Evolutionary conservation across 805 yeast species (phyloP).

Genomic region (Ogataea sp.): DNA sequence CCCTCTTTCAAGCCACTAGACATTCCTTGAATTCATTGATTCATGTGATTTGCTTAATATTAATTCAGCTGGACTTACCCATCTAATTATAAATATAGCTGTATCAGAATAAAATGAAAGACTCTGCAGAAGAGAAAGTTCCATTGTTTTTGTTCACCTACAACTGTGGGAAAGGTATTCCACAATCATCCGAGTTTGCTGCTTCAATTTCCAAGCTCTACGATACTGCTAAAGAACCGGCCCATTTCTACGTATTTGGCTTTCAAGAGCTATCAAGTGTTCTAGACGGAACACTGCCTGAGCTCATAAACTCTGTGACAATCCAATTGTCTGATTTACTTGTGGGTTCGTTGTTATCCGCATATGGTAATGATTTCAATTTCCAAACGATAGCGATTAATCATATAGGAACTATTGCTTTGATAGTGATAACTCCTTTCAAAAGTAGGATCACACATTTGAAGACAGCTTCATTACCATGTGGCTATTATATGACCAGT

Average conservation of each 20-base stretch:
- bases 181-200: constrained; percentile 26
- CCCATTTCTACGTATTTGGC: constrained; percentile 50
- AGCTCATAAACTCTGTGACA: constrained; percentile 29
- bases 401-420: constrained; percentile 52
- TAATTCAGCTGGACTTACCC: too few relatives aligned
- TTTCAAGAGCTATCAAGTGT: constrained; percentile 57
- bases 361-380: constrained; percentile 23
- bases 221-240: constrained; percentile 22
- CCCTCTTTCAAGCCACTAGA: too few relatives aligned
- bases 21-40: too few relatives aligned
- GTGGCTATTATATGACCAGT: constrained; percentile 55
- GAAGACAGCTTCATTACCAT: constrained; percentile 28
- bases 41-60: too few relatives aligned
- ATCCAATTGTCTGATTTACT: constrained; percentile 28
- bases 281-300: constrained; percentile 42
- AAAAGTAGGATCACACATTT: constrained; percentile 19
- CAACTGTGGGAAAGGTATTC: constrained; percentile 45
- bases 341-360: constrained; percentile 24
- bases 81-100: too few relatives aligned
- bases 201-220: constrained; percentile 20
- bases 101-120: too few relatives aligned
- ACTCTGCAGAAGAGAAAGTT: too few relatives aligned
- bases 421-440: constrained; percentile 40
- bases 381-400: constrained; percentile 35
- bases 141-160: constrained; percentile 31